These are phyloP conservation scores for Begonia peltatifolia DNA, from an alignment of 306 rosid genomes.

Conservation along the genomic window DNA sequence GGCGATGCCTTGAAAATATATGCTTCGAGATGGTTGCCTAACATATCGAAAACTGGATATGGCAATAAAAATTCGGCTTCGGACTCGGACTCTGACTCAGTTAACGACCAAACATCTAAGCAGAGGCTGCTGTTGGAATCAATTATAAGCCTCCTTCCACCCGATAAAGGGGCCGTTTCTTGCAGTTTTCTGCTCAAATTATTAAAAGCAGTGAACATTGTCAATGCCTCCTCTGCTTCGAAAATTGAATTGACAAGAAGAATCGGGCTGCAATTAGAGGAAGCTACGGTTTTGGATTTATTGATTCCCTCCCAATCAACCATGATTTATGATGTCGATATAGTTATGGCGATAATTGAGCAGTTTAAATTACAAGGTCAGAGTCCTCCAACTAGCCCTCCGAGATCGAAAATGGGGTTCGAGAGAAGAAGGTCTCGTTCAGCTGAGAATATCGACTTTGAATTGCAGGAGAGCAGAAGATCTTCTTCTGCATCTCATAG, in stretches of 20 bases:
- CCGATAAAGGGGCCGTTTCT: conserved; percentile 80
- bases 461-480: conserved; percentile 86
- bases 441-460: conserved; percentile 76
- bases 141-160: conserved; percentile 75
- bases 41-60: conserved; percentile 32
- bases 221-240: conserved; percentile 65
- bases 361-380: conserved; percentile 63
- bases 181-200: conserved; percentile 76
- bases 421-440: conserved; percentile 91
- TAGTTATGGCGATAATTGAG: conserved; percentile 55
- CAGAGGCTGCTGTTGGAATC: conserved; percentile 75
- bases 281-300: conserved; percentile 60
- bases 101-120: conserved; percentile 45
- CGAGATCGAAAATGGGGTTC: conserved; percentile 42
- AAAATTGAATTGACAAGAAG: conserved; percentile 73
- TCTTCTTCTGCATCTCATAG: conserved; percentile 94
- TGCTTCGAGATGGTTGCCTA: conserved; percentile 79
- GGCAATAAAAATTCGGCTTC: conserved; percentile 75
- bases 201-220: conserved; percentile 75
- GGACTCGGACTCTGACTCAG: conserved; percentile 42
- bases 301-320: conserved; percentile 56
- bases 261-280: conserved; percentile 75
- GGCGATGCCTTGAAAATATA: conserved; percentile 82
- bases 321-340: conserved; percentile 55
- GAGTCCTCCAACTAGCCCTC: conserved; percentile 90